Evolutionary conservation across 148 eudicot species (phyloP), one percentile per base, ranked within the genome.

Genomic region (Vaccinium vitisidaea): DNA sequence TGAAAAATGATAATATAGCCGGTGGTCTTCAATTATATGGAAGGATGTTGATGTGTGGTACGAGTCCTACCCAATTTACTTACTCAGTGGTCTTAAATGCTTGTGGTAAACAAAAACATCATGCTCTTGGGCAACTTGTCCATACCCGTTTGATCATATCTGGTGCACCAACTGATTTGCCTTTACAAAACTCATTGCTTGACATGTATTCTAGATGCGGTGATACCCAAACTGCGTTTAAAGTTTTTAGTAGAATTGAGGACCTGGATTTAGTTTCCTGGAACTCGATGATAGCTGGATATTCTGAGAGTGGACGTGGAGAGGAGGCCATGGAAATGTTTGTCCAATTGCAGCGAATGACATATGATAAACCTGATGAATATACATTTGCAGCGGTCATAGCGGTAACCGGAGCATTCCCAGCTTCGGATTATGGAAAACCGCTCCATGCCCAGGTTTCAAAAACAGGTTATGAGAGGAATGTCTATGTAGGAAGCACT

Each of bases 241-340:
- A 52, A 63, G 87, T 94, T 32, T 96, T 96, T 85, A 50, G 81
- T 59, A 88, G 85, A 81, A 96, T 96, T 59, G 86, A 85, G 80
- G 61, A 71, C 49, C 95, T 92, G 2, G 93, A 96, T 91, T 83
- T 91, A 80, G 94, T 96, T 82, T 93, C 98, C 18, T 96, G 95
- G 94, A 96, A 96, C 88, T 87, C 98, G 23, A 92, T 96, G 89
- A 88, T 96, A 88, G 83, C 94, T n/a, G 98, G 98, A 27, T 94
- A 83, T 75, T 89, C 97, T 39, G 93, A 88, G 79, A 88, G 85
- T 77, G 88, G 92, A 69, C 92, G 89, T 69, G 99, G 94, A 59
- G 90, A 88, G 56, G 90, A 86, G 84, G 96, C 94, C 32, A 88
- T 94, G 91, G 54, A 46, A 69, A 82, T 94, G 82, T 91, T 93